Evolutionary conservation across 1,284 basidiomycete genomes (phyloP), one percentile per base, ranked within the genome.

Genomic region (Moniliella sp.): DNA sequence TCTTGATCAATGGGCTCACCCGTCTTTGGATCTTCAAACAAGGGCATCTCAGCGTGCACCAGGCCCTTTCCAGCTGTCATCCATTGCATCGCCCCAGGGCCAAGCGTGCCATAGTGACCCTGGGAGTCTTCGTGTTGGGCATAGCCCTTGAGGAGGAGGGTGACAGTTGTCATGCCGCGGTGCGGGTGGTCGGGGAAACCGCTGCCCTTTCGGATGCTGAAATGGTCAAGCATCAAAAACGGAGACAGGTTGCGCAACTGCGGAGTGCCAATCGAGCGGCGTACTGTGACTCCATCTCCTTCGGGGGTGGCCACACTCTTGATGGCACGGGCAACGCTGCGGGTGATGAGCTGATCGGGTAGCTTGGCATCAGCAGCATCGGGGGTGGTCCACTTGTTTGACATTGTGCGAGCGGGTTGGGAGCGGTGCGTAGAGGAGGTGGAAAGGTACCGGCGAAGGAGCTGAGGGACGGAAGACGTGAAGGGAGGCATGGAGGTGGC

Each of bases 51-150:
- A 23, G 58, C 53, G 36, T 65, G 64, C 30, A 48, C 33, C 14
- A 43, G 18, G 23, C 65, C 67, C 34, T 54, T 49, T 4, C 78
- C 79, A 8, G 82, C 83, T 50, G 74, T 76, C 83, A 91, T 91
- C 80, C 82, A 91, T 54, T 91, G 84, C 2, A 88, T 74, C 35
- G 81, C 83, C 5, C 86, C 84, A 3, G 75, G 63, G 27, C 73
- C 72, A 40, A 93, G 77, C 5, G 40, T 46, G 2, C 49, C 65
- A 37, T 38, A 69, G 61, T 93, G 80, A 2, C 86, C 84, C 3
- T 74, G 74, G 17, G 82, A 88, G 59, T 94, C 88, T 62, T 94
- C 86, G 52, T 94, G 86, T 36, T 71, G 67, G 45, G 30, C 28
- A 5, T 26, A n/a, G 4, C 33, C 33, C 4, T 29, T 16, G 12